phyloP scores from a whole-genome alignment of 2,329 filamentous ascomycete species.

The Zasmidium citrigriseum region DNA sequence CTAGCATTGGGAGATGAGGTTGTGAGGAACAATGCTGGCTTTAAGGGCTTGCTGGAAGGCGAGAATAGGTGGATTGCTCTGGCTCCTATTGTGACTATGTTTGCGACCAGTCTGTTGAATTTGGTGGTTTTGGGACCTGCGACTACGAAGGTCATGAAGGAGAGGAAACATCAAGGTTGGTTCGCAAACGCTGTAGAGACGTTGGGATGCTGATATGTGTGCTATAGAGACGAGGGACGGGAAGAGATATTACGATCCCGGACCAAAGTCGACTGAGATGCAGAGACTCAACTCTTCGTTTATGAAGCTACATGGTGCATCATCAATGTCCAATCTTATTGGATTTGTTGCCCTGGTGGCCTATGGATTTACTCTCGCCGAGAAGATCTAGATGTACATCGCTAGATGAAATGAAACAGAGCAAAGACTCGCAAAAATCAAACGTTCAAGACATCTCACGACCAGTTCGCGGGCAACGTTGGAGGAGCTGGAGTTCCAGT shows the following conservation, averaged over 20 bases:
- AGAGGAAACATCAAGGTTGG: slow-evolving; percentile 77
- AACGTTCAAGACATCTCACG: no score
- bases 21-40: slow-evolving; percentile 29
- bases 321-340: slow-evolving; percentile 74
- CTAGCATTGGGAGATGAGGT: slow-evolving; percentile 25
- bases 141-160: slow-evolving; percentile 72
- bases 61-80: slow-evolving; percentile 66
- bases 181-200: slow-evolving; percentile 8
- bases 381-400: slow-evolving; percentile 60
- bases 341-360: slow-evolving; percentile 69
- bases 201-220: slow-evolving; percentile 1
- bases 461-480: background rate
- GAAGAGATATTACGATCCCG: slow-evolving; percentile 78
- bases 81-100: slow-evolving; percentile 68
- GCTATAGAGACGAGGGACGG: slow-evolving; percentile 75
- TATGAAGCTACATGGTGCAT: slow-evolving; percentile 75
- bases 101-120: slow-evolving; percentile 72
- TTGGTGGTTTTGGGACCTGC: slow-evolving; percentile 70
- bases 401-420: no score
- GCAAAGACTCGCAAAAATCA: no score
- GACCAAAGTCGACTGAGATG: slow-evolving; percentile 86
- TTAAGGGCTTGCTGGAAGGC: slow-evolving; percentile 52
- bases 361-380: slow-evolving; percentile 76
- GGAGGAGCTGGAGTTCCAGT: background rate
- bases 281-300: slow-evolving; percentile 75